Percentiles rank a stretch among this genome's conserved stretches.
phyloP scores from a whole-genome alignment of 805 yeast genomes.

The Candida dajiaensis region DNA sequence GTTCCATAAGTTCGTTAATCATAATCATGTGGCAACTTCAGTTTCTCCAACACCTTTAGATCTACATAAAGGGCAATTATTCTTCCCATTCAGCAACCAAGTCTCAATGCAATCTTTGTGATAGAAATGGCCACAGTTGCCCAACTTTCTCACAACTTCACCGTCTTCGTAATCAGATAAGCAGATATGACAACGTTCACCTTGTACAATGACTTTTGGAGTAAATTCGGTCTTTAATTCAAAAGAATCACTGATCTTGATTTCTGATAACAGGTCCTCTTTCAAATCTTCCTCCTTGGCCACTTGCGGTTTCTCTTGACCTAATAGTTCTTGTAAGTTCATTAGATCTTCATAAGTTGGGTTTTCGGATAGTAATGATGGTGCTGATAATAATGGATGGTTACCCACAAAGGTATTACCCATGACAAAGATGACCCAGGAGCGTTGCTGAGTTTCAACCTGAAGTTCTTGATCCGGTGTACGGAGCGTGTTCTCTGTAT shows the following conservation, averaged over 20 bases:
- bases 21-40: not conserved
- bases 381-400: slow-evolving; percentile 44
- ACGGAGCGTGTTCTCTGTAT: not conserved
- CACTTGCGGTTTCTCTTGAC: slow-evolving; percentile 38
- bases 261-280: slow-evolving; percentile 28
- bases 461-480: not conserved
- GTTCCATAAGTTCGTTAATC: not conserved
- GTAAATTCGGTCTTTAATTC: not conserved
- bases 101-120: slow-evolving; percentile 53
- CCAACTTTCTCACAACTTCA: slow-evolving; percentile 41
- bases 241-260: slow-evolving; percentile 1
- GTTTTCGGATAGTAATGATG: slow-evolving; percentile 39
- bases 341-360: slow-evolving; percentile 48
- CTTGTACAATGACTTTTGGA: not conserved
- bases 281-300: slow-evolving; percentile 37
- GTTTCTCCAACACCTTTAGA: slow-evolving; percentile 30
- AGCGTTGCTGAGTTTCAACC: slow-evolving; percentile 25
- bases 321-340: slow-evolving; percentile 41
- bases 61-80: slow-evolving; percentile 55
- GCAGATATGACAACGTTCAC: slow-evolving; percentile 42
- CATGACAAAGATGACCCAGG: slow-evolving; percentile 60
- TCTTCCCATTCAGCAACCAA: slow-evolving; percentile 48
- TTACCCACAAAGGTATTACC: slow-evolving; percentile 47
- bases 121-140: slow-evolving; percentile 43
- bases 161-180: slow-evolving; percentile 39